Evolutionary conservation across 2,329 filamentous ascomycete species (phyloP), one percentile per base, ranked within the genome.

Genomic region (Microcera coccophila): DNA sequence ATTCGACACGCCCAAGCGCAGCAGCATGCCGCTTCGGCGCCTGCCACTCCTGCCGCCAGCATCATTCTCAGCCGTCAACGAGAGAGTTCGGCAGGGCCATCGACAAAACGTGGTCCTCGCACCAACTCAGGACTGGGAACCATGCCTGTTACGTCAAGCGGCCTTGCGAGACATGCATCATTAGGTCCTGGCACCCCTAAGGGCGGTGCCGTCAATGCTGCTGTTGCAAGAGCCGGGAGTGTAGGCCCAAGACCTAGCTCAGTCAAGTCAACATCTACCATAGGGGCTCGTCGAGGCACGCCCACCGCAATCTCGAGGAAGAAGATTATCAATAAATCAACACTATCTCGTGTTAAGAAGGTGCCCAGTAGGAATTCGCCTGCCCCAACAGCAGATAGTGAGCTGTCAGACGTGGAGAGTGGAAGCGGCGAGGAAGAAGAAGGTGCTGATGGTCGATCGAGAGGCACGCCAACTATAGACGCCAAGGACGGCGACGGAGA

Each of bases 101-200:
- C 65, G 10, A 73, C 72, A 16, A 82, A 83, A 62, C 70, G 75
- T 24, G 73, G 68, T 1, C 73, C 74, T 2, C 71, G 78, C 29
- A 64, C 66, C 43, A 76, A 67, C 54, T 70, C 64, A 34, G 68
- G 70, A 19, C 62, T 76, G 3, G 72, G 71, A 36, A 75, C 63
- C 44, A 53, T 72, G 3, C 73, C 77, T 2, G 62, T 66, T 7
- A 70, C 75, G 3, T 79, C 79, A 2, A 82, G 79, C 55, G 73
- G 73, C 1, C 67, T 84, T 10, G 80, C 79, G 5, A 72, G 81
- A 12, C 81, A 84, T 58, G 74, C 80, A 2, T 84, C 81, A 2
- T 68, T 82, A 3, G 80, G 79, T 1, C 81, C 81, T 0, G 78
- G 79, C 20, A 82, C 79, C 3, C 78, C 80, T 9, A 82, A 83